Percentiles rank a stretch among this genome's conserved stretches.
These are phyloP conservation scores for Jacaranda copaia DNA, from an alignment of 257 asterid species.

Conservation along the genomic window DNA sequence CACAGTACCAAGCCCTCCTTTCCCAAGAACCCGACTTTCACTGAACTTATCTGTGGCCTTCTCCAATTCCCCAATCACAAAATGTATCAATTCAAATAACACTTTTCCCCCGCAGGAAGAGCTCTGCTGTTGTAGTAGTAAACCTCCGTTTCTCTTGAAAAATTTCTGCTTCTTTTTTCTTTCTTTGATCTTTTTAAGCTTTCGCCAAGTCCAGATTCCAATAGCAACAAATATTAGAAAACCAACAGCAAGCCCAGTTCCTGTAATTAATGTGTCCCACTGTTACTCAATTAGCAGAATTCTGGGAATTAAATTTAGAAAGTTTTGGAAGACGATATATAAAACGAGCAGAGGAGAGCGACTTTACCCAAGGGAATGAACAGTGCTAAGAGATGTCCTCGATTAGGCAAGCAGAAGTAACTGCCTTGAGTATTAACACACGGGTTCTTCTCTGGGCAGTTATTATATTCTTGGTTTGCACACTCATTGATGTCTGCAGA, in stretches of 20 bases:
- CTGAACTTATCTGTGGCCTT: too few species aligned
- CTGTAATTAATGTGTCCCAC: not conserved
- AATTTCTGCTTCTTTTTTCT: conserved; percentile 22
- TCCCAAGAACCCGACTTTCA: too few species aligned
- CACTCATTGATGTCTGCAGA: conserved; percentile 43
- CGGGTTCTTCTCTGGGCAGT: conserved; percentile 25
- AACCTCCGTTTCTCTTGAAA: too few species aligned
- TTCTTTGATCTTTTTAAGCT: conserved; percentile 12
- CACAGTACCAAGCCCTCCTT: too few species aligned
- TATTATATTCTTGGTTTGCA: conserved; percentile 9
- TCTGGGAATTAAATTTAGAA: conserved; percentile 25
- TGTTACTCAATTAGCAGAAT: conserved; percentile 3
- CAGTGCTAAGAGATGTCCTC: not conserved
- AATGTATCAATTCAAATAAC: too few species aligned
- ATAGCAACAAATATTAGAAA: not conserved
- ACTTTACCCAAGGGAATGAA: conserved; percentile 41
- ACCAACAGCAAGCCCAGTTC: conserved; percentile 16
- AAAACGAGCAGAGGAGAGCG: not conserved
- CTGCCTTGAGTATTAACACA: conserved; percentile 44
- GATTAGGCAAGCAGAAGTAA: conserved; percentile 39
- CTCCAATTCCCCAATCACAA: too few species aligned
- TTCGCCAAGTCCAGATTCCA: not conserved
- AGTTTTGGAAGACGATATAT: conserved; percentile 19
- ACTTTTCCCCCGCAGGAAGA: too few species aligned
- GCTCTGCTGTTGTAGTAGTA: too few species aligned